Percentiles rank a stretch among this genome's conserved stretches.
Conservation (phyloP, 148 eudicot species). For the Oxyria digyna region DNA sequence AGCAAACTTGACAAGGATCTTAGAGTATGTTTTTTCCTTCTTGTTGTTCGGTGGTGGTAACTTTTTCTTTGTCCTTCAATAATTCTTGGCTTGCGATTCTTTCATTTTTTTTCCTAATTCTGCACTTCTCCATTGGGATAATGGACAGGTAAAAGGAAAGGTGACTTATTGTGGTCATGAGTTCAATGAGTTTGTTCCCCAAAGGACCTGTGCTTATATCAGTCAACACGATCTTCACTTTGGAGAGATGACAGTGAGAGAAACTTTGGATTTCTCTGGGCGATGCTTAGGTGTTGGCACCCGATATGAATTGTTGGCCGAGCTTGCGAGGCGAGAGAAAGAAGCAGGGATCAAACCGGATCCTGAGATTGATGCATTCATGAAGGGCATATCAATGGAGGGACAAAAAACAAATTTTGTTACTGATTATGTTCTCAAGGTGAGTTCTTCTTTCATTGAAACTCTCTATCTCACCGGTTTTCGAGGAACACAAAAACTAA, state of each 20-base stretch:
- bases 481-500: neutral
- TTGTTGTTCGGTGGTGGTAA: neutral
- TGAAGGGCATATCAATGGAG: constrained; percentile 53
- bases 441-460: constrained; percentile 7
- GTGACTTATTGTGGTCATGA: constrained; percentile 75
- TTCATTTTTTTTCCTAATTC: neutral
- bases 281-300: constrained; percentile 74
- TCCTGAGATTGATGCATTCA: constrained; percentile 65
- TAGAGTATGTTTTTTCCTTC: constrained; percentile 17
- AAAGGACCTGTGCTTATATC: constrained; percentile 73
- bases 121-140: neutral
- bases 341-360: constrained; percentile 64
- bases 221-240: constrained; percentile 70
- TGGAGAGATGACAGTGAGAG: constrained; percentile 85
- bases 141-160: constrained; percentile 38
- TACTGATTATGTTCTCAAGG: constrained; percentile 79
- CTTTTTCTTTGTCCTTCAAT: neutral
- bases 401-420: constrained; percentile 53
- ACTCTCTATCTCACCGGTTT: neutral
- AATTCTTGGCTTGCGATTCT: neutral
- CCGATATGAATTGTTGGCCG: constrained; percentile 44
- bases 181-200: constrained; percentile 59
- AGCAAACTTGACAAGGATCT: constrained; percentile 48
- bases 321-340: constrained; percentile 50
- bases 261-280: constrained; percentile 67